These are phyloP conservation scores for Penicillium salamii DNA, from an alignment of 495 filamentous ascomycete species.

Conservation along the genomic window DNA sequence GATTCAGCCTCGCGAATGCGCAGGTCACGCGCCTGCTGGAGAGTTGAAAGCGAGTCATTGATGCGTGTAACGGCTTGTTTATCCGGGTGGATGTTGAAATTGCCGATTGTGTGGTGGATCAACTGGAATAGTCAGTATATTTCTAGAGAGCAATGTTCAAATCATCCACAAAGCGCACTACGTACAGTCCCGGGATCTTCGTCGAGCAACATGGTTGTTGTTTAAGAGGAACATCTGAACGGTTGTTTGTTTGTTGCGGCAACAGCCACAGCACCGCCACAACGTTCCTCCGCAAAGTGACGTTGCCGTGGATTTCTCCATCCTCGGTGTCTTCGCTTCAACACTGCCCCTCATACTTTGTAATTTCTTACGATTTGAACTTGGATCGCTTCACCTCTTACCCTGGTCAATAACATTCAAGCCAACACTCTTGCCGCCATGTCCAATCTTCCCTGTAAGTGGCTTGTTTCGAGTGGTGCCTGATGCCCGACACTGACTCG, in stretches of 20 bases:
- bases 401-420: constrained; percentile 1
- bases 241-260: constrained; percentile 42
- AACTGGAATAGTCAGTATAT: constrained; percentile 53
- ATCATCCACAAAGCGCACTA: constrained; percentile 5
- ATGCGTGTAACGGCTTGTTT: constrained; percentile 83
- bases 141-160: not conserved
- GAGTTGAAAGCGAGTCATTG: constrained; percentile 72
- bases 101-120: constrained; percentile 82
- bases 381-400: not conserved
- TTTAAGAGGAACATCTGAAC: not conserved
- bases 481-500: constrained; percentile 17
- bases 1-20: constrained; percentile 70
- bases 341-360: not conserved
- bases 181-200: constrained; percentile 84
- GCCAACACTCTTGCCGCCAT: constrained; percentile 44
- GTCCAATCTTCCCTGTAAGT: constrained; percentile 74
- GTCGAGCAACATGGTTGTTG: constrained; percentile 84
- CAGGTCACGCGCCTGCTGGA: constrained; percentile 74
- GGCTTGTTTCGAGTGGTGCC: constrained; percentile 12
- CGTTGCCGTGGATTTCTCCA: constrained; percentile 20
- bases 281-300: constrained; percentile 32
- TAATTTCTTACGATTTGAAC: no score
- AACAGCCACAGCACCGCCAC: constrained; percentile 54
- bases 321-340: not conserved
- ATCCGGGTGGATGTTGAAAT: constrained; percentile 93